A percentile compares a stretch with the other conserved stretches of the same genome.
Evolutionary conservation across 2,329 filamentous ascomycete genomes (phyloP).

Genomic region (Anisogramma anomala): DNA sequence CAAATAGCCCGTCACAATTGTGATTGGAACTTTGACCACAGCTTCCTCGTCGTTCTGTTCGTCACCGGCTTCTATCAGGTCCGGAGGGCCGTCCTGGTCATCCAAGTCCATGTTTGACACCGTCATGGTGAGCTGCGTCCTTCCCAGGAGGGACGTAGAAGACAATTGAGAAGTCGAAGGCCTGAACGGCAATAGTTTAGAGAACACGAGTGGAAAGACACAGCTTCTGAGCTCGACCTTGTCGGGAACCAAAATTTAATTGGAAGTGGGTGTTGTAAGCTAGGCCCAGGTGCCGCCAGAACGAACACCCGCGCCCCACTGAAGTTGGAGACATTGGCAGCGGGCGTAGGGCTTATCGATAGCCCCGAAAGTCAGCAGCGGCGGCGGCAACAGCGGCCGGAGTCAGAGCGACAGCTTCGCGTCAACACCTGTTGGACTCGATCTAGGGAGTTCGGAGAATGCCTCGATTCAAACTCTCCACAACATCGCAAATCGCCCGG

Average conservation of each 20-base stretch:
- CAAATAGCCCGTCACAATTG: conserved; percentile 82
- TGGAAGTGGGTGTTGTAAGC: too few relatives aligned
- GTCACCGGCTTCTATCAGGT: conserved; percentile 42
- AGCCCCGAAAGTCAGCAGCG: neutral
- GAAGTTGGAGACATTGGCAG: too few relatives aligned
- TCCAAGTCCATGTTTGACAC: conserved; percentile 44
- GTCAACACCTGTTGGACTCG: neutral
- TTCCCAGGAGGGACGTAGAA: neutral
- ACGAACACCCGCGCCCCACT: too few relatives aligned
- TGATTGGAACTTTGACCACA: conserved; percentile 63
- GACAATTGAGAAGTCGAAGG: too few relatives aligned
- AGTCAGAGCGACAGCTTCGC: neutral
- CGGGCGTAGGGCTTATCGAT: neutral
- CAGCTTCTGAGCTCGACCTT: too few relatives aligned
- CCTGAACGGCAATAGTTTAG: too few relatives aligned
- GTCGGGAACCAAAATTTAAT: too few relatives aligned
- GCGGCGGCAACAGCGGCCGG: neutral
- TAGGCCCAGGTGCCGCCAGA: too few relatives aligned
- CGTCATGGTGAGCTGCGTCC: neutral
- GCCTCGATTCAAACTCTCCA: too few relatives aligned
- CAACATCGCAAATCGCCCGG: conserved; percentile 1
- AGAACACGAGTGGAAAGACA: too few relatives aligned
- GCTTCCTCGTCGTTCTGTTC: conserved; percentile 36
- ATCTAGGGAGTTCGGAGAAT: too few relatives aligned
- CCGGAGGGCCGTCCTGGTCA: conserved; percentile 53